phyloP scores from a whole-genome alignment of 257 asterid species.

The Voacanga thouarsii region DNA sequence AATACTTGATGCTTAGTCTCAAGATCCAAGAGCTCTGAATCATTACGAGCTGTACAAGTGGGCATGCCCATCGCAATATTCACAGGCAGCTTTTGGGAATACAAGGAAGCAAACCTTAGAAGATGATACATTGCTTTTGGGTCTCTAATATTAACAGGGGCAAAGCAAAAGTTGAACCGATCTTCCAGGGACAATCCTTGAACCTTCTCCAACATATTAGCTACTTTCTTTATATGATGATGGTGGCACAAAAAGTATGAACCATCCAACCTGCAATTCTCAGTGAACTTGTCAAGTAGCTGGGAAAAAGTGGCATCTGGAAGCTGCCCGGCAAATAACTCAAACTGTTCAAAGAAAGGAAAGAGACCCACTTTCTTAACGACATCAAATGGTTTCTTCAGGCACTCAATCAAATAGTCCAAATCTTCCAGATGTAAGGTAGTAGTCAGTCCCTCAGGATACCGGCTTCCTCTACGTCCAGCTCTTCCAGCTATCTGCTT shows the following conservation, averaged over 20 bases:
- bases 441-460: constrained; percentile 87
- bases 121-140: constrained; percentile 95
- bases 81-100: constrained; percentile 73
- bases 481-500: constrained; percentile 98
- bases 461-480: constrained; percentile 91
- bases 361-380: constrained; percentile 87
- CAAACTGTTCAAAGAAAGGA: constrained; percentile 89
- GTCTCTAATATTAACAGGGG: constrained; percentile 82
- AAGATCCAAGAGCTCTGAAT: constrained; percentile 91
- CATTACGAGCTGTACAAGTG: constrained; percentile 67
- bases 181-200: constrained; percentile 76
- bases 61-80: constrained; percentile 91
- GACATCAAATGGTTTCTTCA: constrained; percentile 79
- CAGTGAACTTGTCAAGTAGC: constrained; percentile 74
- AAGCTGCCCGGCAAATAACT: constrained; percentile 76
- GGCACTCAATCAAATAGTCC: constrained; percentile 75
- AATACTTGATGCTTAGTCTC: constrained; percentile 90
- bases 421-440: constrained; percentile 74
- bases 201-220: constrained; percentile 78
- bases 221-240: constrained; percentile 67
- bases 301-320: constrained; percentile 50
- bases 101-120: constrained; percentile 66
- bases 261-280: constrained; percentile 70
- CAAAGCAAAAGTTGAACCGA: constrained; percentile 89
- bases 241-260: constrained; percentile 77